Evolutionary conservation across 192 early-diverging fungal species (phyloP).

Genomic region (Backusella westeae): DNA sequence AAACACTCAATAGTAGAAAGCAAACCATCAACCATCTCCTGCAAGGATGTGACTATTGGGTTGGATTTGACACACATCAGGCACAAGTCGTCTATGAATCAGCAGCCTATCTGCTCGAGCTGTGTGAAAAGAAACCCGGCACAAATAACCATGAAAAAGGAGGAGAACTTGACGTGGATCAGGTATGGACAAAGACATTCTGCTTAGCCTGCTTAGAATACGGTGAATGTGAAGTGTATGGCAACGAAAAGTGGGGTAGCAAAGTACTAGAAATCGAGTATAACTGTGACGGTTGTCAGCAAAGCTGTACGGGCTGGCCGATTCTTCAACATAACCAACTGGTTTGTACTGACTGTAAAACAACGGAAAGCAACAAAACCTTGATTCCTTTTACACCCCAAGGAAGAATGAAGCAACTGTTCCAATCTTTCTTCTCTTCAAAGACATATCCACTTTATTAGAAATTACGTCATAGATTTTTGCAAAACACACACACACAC

Average conservation of each 20-base stretch:
- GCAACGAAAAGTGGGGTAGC: not conserved
- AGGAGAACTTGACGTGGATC: not conserved
- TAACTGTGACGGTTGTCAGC: not conserved
- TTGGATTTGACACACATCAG: slow-evolving; percentile 11
- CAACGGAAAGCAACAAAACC: not conserved
- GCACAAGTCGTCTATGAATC: not conserved
- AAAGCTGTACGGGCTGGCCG: not conserved
- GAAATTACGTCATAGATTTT: not conserved
- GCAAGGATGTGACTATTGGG: slow-evolving; percentile 6
- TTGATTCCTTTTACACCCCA: not conserved
- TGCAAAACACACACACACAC: too few relatives aligned
- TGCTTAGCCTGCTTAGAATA: slow-evolving; percentile 8
- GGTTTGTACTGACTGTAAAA: not conserved
- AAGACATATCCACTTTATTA: not conserved
- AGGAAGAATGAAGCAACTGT: not conserved
- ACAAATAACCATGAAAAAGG: not conserved
- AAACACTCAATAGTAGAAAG: not conserved
- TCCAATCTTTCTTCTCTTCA: not conserved
- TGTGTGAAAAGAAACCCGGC: not conserved
- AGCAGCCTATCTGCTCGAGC: not conserved
- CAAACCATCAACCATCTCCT: not conserved
- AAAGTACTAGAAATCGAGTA: not conserved
- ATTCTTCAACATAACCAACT: not conserved
- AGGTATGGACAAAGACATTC: slow-evolving; percentile 4
- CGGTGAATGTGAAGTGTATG: not conserved